Base-by-base conservation (phyloP, 2,329 filamentous ascomycete species). In the Apiospora malaysiana region DNA sequence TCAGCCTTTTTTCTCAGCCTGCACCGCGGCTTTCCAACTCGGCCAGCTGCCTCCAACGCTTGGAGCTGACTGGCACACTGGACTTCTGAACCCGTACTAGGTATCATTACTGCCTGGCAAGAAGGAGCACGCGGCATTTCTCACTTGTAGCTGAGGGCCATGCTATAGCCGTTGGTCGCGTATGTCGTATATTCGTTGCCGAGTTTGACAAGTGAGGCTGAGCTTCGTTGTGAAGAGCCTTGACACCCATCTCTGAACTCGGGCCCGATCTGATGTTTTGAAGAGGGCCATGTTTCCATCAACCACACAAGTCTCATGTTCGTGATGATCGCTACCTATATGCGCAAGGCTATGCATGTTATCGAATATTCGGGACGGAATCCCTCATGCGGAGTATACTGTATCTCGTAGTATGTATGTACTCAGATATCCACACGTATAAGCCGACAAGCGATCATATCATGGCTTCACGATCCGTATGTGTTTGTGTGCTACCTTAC, bases 1-100 rank as follows among this genome's bases (percentile, higher is more conserved):
- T 63, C 56, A 63, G 56, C 56, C 56, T 63, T 59, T 59, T 27
- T 27, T 59, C 37, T n/a, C 32, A 40, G 32, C 32, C 56, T 59
- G 51, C 18, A 7, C 21, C 32, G 51, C 56, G 32, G 56, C 32
- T 63, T 40, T 40, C 56, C 56, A 63, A 40, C 32, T n/a, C 32
- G 56, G 27, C 56, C 56, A 40, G 27, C 56, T 63, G 56, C 56
- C 27, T 63, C 56, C 56, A 63, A 63, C 56, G 56, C 56, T 40
- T 40, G 32, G 37, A 40, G 32, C 32, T 40, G 56, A 63, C 32
- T n/a, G 56, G 40, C 32, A 63, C 32, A n/a, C 32, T n/a, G 27
- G 18, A 9, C 1, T 63, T 63, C 32, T 18, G 10, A 40, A 40
- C 6, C 21, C 27, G 56, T n/a, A n/a, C n/a, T n/a, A n/a, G 12